Conservation (phyloP, 176 grass and related monocot genomes). For the Oryza coarctata region DNA sequence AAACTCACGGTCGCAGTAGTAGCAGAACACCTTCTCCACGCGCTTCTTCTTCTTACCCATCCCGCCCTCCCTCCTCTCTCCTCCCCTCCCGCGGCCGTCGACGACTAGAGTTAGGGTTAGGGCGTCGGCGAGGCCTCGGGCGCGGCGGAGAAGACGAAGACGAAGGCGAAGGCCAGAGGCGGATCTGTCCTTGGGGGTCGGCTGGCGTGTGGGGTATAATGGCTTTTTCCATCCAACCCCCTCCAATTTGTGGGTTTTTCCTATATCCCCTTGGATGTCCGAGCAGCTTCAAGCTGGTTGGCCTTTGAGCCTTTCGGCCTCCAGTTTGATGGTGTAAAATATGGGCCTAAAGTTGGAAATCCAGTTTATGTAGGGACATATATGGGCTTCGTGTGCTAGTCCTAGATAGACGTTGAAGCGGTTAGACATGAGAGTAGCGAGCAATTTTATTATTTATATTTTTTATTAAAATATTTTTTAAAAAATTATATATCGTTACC, state of each 20-base stretch:
- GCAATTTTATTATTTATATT: no score
- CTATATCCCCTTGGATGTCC: neutral
- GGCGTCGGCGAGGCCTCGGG: slow-evolving; percentile 44
- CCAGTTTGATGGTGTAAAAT: no score
- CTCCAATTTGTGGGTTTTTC: neutral
- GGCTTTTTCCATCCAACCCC: neutral
- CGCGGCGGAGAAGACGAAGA: neutral
- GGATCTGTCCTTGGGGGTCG: neutral
- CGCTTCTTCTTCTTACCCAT: slow-evolving; percentile 99
- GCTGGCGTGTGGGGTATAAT: neutral
- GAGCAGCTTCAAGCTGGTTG: no score
- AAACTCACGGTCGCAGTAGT: slow-evolving; percentile 99
- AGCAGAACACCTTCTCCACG: slow-evolving; percentile 90
- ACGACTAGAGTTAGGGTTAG: slow-evolving; percentile 25
- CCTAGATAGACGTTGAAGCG: no score
- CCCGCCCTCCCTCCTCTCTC: neutral
- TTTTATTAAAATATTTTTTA: no score
- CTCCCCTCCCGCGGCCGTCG: neutral
- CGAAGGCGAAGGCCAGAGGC: slow-evolving; percentile 27
- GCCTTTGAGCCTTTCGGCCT: no score
- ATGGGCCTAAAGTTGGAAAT: no score
- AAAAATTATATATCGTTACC: no score
- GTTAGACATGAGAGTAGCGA: no score
- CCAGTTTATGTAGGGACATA: no score
- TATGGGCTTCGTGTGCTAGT: no score